Conservation (phyloP, 2,329 filamentous ascomycete genomes). For the Pyricularia grisea region DNA sequence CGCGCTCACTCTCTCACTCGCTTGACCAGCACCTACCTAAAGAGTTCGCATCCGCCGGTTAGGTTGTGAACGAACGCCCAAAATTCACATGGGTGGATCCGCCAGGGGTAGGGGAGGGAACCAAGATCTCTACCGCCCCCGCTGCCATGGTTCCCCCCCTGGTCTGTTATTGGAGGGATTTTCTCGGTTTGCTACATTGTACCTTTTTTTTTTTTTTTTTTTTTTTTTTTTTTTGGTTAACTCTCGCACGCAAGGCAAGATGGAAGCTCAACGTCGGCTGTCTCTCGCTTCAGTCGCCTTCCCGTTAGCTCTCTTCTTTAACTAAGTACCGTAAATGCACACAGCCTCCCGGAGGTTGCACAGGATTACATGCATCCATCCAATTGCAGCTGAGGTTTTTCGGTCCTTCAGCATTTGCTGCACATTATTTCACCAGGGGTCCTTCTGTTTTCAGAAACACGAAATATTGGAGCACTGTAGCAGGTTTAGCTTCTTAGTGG, state of each 20-base stretch:
- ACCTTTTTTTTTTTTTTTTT: not conserved
- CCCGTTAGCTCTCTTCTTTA: not conserved
- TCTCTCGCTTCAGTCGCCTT: not conserved
- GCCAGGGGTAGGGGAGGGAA: not conserved
- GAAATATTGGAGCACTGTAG: not conserved
- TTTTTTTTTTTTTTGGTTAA: too few species aligned
- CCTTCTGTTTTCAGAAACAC: not conserved
- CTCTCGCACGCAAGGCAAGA: not conserved
- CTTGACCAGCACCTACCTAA: not conserved
- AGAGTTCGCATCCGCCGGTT: not conserved
- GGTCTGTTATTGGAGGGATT: not conserved
- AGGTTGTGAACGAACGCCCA: not conserved
- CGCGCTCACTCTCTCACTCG: not conserved
- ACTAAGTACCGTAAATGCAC: not conserved
- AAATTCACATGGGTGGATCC: not conserved
- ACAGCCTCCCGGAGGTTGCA: not conserved
- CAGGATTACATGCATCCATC: not conserved
- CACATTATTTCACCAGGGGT: not conserved
- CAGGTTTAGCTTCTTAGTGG: not conserved
- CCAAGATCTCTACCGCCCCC: not conserved
- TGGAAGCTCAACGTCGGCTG: not conserved
- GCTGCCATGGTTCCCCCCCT: not conserved
- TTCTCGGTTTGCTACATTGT: not conserved
- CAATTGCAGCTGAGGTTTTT: not conserved
- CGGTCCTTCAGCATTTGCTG: not conserved